phyloP scores from a whole-genome alignment of 2,329 filamentous ascomycete genomes.

The Eutypa lata region DNA sequence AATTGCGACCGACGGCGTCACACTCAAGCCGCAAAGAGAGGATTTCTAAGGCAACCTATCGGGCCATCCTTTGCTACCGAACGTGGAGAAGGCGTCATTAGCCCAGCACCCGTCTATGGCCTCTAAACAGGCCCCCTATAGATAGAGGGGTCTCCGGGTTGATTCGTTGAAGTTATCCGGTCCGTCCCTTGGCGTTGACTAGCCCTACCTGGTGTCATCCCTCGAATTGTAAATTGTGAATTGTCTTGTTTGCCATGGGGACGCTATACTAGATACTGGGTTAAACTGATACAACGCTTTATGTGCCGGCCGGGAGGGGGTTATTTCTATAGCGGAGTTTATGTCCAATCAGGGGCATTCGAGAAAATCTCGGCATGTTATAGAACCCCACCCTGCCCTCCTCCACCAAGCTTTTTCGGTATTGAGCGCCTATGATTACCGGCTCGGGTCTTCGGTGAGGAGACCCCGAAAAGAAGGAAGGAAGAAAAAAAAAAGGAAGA shows the following conservation, averaged over 20 bases:
- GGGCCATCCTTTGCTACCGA: neutral
- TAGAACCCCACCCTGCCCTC: neutral
- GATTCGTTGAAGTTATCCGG: too few relatives aligned
- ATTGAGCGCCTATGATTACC: conserved; percentile 1
- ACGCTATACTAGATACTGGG: neutral
- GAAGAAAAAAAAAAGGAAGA: neutral
- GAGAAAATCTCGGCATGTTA: neutral
- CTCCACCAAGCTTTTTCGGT: neutral
- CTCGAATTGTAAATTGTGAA: too few relatives aligned
- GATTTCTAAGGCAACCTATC: neutral
- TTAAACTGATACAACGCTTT: neutral
- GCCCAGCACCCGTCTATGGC: neutral
- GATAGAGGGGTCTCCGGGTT: too few relatives aligned
- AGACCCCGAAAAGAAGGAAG: conserved; percentile 13
- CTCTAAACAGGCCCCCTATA: too few relatives aligned
- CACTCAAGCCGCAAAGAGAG: neutral
- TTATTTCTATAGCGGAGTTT: neutral
- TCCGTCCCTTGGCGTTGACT: too few relatives aligned
- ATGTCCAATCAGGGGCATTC: neutral
- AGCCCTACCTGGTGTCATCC: too few relatives aligned
- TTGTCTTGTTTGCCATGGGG: too few relatives aligned
- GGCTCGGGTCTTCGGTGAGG: conserved; percentile 23
- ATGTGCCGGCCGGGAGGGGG: neutral
- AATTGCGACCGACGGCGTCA: neutral
- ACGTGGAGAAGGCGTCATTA: neutral